These are phyloP conservation scores for Phytophthora vignae DNA, from an alignment of 352 stramenopile genomes.

Conservation along the genomic window DNA sequence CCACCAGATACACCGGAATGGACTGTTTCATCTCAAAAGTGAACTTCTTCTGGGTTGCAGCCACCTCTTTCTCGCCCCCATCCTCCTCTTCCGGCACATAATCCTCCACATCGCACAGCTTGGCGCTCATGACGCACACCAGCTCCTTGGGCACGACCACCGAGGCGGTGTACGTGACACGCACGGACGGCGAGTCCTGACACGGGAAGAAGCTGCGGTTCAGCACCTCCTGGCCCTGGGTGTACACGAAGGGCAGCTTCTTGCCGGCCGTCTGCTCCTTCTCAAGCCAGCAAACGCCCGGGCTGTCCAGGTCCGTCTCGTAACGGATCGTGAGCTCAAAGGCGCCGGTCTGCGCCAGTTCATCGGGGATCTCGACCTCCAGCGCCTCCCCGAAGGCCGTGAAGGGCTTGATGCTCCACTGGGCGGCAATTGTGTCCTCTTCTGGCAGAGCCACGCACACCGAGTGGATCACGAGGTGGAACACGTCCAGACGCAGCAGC, in stretches of 20 bases:
- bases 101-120: slow-evolving; percentile 42
- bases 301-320: slow-evolving; percentile 67
- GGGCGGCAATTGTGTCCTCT: slow-evolving; percentile 22
- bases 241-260: slow-evolving; percentile 83
- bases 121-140: slow-evolving; percentile 90
- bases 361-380: slow-evolving; percentile 53
- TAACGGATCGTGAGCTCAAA: slow-evolving; percentile 66
- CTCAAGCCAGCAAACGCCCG: slow-evolving; percentile 84
- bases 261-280: slow-evolving; percentile 87
- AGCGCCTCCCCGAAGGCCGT: slow-evolving; percentile 71
- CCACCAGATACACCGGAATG: slow-evolving; percentile 87
- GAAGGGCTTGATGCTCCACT: slow-evolving; percentile 66
- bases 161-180: slow-evolving; percentile 95
- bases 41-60: slow-evolving; percentile 47
- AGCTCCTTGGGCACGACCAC: slow-evolving; percentile 93
- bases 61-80: slow-evolving; percentile 14
- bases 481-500: slow-evolving; percentile 62
- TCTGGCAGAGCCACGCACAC: slow-evolving; percentile 39
- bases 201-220: slow-evolving; percentile 88
- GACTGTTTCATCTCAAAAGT: slow-evolving; percentile 85
- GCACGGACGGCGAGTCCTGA: slow-evolving; percentile 95
- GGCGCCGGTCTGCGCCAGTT: slow-evolving; percentile 15
- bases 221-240: slow-evolving; percentile 87
- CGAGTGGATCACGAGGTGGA: slow-evolving; percentile 62
- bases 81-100: slow-evolving; percentile 28